These are phyloP conservation scores for Phaeosphaeriaceae sp. DNA, from an alignment of 2,329 filamentous ascomycete species.

Conservation along the genomic window DNA sequence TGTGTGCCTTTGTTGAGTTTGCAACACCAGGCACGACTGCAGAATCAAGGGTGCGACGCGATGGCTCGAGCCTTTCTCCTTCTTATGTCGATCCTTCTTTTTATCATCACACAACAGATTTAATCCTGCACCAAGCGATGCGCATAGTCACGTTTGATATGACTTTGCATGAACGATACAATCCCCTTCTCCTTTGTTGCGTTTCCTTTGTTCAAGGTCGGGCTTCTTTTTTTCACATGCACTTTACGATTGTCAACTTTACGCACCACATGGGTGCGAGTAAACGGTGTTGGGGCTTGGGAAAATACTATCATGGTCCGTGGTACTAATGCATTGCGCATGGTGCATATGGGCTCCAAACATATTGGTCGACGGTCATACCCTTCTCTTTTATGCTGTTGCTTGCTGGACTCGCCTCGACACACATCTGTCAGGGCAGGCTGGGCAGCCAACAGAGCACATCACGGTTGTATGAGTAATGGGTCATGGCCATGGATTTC, in stretches of 20 bases:
- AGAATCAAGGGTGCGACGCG: conserved; percentile 2
- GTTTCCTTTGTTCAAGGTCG: conserved; percentile 1
- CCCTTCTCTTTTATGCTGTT: conserved; percentile 35
- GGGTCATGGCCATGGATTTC: conserved; percentile 31
- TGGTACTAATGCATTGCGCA: conserved; percentile 37
- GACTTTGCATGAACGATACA: conserved; percentile 33
- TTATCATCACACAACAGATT: conserved; percentile 30
- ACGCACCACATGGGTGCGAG: conserved; percentile 22
- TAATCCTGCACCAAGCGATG: conserved; percentile 35
- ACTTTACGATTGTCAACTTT: conserved; percentile 14
- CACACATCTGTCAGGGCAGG: conserved; percentile 10
- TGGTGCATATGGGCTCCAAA: conserved; percentile 41
- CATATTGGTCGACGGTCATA: conserved; percentile 33
- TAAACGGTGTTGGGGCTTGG: conserved; percentile 30
- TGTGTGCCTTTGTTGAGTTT: conserved; percentile 9
- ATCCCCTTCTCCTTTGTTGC: conserved; percentile 10
- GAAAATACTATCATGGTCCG: conserved; percentile 19
- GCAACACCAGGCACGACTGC: conserved; percentile 9
- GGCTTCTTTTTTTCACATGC: conserved; percentile 13
- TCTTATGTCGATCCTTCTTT: conserved; percentile 10
- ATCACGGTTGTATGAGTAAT: conserved; percentile 40
- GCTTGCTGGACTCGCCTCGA: conserved; percentile 9
- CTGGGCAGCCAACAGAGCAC: conserved; percentile 12
- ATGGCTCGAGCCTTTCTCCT: conserved; percentile 6
- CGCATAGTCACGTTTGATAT: conserved; percentile 31